Evolutionary conservation across 2,329 filamentous ascomycete genomes (phyloP), one percentile per base, ranked within the genome.

Genomic region (Diaporthe helianthi): DNA sequence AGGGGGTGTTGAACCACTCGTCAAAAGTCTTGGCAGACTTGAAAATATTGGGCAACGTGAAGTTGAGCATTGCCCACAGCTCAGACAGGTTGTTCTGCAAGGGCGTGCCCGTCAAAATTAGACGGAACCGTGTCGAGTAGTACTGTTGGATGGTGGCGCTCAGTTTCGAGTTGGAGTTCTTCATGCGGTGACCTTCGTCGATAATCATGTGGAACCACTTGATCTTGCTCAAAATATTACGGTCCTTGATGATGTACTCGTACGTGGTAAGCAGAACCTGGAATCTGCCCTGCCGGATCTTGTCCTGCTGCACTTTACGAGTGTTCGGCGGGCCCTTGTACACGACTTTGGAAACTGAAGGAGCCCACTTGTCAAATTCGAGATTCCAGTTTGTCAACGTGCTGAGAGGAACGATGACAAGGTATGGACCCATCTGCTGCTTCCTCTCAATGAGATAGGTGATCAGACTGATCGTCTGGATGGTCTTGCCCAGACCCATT

Each of bases 131-230:
- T 36, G 95, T 98, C 76, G 87, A 91, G 83, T 99, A 99, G 84
- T 98, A 98, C 72, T 94, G 90, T 46, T 95, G 94, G 73, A 99
- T 93, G 5, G 96, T 98, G 73, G 90, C 93, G 80, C 93, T 98
- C 75, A 99, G 87, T 83, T 99, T 99, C 12, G 96, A 99, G 75
- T 96, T 91, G 36, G 93, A 87, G 81, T 99, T 99, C 88, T 99
- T 99, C 96, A 99, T 99, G 79, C 96, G 94, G 81, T 99, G 96
- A 82, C 96, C 96, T 85, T 99, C 96, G 76, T 99, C 96, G 74
- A 99, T 96, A 76, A 99, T 98, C 96, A 99, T 98, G 83, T 99
- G 96, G 76, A 98, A 92, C 96, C 96, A 99, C 82, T 98, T 98
- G 82, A 99, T 95, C 85, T 98, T 98, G 85, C 93, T 97, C 15